Evolutionary conservation across 2,329 filamentous ascomycete species (phyloP), one percentile per base, ranked within the genome.

Genomic region (Gremmenia infestans): DNA sequence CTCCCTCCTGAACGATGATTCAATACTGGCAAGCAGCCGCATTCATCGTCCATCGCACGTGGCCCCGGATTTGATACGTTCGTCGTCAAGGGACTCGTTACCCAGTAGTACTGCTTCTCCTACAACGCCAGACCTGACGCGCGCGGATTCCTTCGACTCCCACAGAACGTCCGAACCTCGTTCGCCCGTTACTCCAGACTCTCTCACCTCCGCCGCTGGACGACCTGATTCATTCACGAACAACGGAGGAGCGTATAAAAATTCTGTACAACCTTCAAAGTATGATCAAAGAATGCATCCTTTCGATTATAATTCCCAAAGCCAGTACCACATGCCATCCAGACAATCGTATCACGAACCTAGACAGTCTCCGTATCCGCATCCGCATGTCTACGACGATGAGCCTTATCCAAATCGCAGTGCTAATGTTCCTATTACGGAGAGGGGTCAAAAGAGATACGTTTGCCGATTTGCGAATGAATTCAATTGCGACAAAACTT

Each of bases 401-500:
- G 66, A 65, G 7, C 28, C 50, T 9, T 62, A 63, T 23, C 55
- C 54, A 11, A 51, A 49, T 42, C 43, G 50, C 15, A 36, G 48
- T 11, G 58, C 45, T 5, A 32, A 14, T 32, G 14, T 48, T 23
- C 14, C 45, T 14, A 45, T 50, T 2, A 48, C 52, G 15, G 61
- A 64, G 12, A 54, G 58, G 45, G 63, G 57, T 4, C 47, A 59
- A 5, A 91, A 86, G 81, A 81, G 86, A 56, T 91, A 89, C 65
- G 86, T 87, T 1, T 91, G 88, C 70, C 85, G 87, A 23, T 87
- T 86, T 68, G 82, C 85, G 36, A 86, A 90, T 60, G 81, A 79
- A 51, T 86, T 84, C 64, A 81, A 83, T 42, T 93, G 89, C 74
- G 82, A 81, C 65, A 89, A 91, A 75, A 89, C 84, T 11, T 93